Conservation (phyloP, 2,329 filamentous ascomycete species). For the Pseudocercospora ulei region DNA sequence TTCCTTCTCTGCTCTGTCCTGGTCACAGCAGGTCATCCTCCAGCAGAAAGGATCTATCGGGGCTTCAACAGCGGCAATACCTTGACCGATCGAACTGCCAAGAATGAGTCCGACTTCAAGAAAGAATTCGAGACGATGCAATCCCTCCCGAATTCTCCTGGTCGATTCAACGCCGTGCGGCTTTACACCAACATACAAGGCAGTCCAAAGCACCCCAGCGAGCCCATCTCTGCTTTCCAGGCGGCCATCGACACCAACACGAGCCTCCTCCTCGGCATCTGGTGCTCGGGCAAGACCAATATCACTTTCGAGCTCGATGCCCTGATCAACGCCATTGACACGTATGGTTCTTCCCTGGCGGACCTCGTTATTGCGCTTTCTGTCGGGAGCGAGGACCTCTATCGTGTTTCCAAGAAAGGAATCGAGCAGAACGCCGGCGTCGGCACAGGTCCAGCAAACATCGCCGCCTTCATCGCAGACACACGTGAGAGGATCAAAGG, state of each 20-base stretch:
- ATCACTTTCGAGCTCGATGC: slow-evolving; percentile 67
- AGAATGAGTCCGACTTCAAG: slow-evolving; percentile 46
- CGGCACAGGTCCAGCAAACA: slow-evolving; percentile 52
- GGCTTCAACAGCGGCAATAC: slow-evolving; percentile 18
- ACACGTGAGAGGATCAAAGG: slow-evolving; percentile 55
- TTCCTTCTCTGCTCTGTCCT: not conserved
- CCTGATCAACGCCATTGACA: slow-evolving; percentile 56
- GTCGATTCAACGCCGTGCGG: slow-evolving; percentile 56
- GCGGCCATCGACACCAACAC: slow-evolving; percentile 75
- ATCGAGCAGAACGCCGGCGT: slow-evolving; percentile 49
- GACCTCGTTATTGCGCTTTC: slow-evolving; percentile 63
- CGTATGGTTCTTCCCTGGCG: slow-evolving; percentile 58
- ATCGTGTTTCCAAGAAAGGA: slow-evolving; percentile 59
- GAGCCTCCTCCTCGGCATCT: slow-evolving; percentile 68
- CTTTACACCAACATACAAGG: slow-evolving; percentile 54
- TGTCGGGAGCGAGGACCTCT: slow-evolving; percentile 72
- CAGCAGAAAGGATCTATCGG: slow-evolving; percentile 7
- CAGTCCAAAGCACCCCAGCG: slow-evolving; percentile 47
- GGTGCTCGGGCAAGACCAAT: slow-evolving; percentile 46
- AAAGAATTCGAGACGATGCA: slow-evolving; percentile 57
- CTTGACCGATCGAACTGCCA: slow-evolving; percentile 7
- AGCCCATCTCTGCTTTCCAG: slow-evolving; percentile 59
- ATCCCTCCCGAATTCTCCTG: slow-evolving; percentile 51
- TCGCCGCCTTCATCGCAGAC: slow-evolving; percentile 61
- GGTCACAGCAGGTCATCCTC: not conserved